A percentile compares a stretch with the other conserved stretches of the same genome.
Evolutionary conservation across 202 grass and related monocot species (phyloP).

Genomic region (Zoysia matrella): DNA sequence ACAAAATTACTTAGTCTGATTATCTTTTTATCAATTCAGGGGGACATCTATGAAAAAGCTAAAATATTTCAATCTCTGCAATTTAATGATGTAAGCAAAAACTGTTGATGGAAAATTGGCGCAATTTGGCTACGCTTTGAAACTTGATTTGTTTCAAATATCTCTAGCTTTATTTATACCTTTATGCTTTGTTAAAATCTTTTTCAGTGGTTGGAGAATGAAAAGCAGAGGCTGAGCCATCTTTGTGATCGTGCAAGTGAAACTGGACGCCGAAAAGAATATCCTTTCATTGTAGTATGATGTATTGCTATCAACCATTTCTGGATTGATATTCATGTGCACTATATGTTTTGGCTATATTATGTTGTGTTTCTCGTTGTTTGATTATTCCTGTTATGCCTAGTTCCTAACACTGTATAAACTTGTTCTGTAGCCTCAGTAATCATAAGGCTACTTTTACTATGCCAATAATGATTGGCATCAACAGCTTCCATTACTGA

Average conservation of each 20-base stretch:
- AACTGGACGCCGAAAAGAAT: slow-evolving; percentile 95
- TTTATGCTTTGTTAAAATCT: slow-evolving; percentile 48
- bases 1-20: slow-evolving; percentile 35
- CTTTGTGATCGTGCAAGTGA: slow-evolving; percentile 99
- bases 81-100: slow-evolving; percentile 81
- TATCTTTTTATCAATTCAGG: slow-evolving; percentile 53
- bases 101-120: slow-evolving; percentile 31
- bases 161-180: slow-evolving; percentile 10
- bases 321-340: not conserved
- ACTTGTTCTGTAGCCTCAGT: slow-evolving; percentile 15
- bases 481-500: slow-evolving; percentile 23
- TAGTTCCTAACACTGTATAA: slow-evolving; percentile 8
- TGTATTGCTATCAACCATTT: not conserved
- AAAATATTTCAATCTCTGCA: slow-evolving; percentile 69
- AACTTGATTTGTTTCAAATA: slow-evolving; percentile 39
- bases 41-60: slow-evolving; percentile 80
- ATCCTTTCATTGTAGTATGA: slow-evolving; percentile 69
- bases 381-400: slow-evolving; percentile 26
- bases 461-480: slow-evolving; percentile 14
- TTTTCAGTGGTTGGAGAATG: slow-evolving; percentile 82
- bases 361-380: slow-evolving; percentile 17
- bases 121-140: not conserved
- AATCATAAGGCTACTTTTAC: slow-evolving; percentile 26
- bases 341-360: slow-evolving; percentile 13
- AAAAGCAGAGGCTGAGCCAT: slow-evolving; percentile 87